Conservation (phyloP, 371 early-diverging fungal genomes). For the Mortierella sp. region DNA sequence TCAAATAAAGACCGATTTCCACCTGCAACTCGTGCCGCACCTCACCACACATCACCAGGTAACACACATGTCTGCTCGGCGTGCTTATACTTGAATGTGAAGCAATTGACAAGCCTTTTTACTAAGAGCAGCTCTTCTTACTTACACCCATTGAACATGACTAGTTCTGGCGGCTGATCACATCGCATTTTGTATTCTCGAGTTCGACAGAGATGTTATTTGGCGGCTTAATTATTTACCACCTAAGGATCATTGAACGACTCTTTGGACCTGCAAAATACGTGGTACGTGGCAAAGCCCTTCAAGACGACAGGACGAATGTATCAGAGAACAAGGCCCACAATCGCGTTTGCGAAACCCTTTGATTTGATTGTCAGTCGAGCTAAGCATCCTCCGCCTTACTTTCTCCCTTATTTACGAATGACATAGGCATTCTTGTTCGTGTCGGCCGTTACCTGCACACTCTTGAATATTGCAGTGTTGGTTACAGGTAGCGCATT, state of each 20-base stretch:
- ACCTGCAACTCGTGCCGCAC: conserved; percentile 77
- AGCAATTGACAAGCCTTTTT: not conserved
- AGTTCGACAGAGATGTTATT: conserved; percentile 78
- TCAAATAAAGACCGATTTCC: conserved; percentile 67
- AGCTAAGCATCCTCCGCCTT: not conserved
- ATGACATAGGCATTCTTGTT: conserved; percentile 68
- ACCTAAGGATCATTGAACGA: conserved; percentile 80
- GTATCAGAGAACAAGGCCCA: not conserved
- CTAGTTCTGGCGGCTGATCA: conserved; percentile 74
- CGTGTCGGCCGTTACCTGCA: conserved; percentile 67
- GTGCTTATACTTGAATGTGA: not conserved
- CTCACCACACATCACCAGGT: conserved; percentile 78
- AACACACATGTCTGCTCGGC: not conserved
- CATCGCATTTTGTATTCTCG: conserved; percentile 72
- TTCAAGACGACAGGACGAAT: not conserved
- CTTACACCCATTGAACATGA: not conserved
- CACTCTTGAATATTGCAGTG: conserved; percentile 66
- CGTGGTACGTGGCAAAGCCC: conserved; percentile 59
- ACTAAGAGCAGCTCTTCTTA: not conserved
- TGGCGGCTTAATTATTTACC: conserved; percentile 74
- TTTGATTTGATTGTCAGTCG: not conserved
- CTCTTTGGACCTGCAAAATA: conserved; percentile 81
- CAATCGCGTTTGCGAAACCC: not conserved
- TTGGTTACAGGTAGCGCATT: conserved; percentile 62
- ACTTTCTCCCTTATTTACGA: not conserved